Conservation (phyloP, 164 flowering plant species). For the Paratinospora sagittata region DNA sequence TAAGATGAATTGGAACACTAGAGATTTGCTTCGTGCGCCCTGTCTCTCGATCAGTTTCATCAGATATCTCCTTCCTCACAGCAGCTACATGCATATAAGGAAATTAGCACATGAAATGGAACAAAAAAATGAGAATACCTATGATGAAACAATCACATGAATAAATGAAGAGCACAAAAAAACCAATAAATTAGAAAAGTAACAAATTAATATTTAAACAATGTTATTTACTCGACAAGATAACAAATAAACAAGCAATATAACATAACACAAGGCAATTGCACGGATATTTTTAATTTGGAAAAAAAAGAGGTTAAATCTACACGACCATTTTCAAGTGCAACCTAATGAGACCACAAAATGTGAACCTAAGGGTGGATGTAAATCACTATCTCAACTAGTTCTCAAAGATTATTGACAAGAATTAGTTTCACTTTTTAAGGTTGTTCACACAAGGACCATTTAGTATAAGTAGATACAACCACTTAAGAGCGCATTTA, state of each 20-base stretch:
- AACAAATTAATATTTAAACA: too few relatives aligned
- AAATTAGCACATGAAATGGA: conserved; percentile 1
- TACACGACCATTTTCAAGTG: not conserved
- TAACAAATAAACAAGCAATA: not conserved
- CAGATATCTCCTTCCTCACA: conserved; percentile 86
- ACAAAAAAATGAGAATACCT: not conserved
- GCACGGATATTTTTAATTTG: not conserved
- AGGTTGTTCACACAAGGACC: not conserved
- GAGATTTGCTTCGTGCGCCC: conserved; percentile 76
- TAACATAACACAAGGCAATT: not conserved
- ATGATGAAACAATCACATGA: too few relatives aligned
- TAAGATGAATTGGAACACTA: conserved; percentile 85
- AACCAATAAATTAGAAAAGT: too few relatives aligned
- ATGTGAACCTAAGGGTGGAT: not conserved
- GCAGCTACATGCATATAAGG: conserved; percentile 45
- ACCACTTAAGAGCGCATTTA: too few relatives aligned
- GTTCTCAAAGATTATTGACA: not conserved
- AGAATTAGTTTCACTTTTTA: not conserved
- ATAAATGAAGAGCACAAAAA: too few relatives aligned
- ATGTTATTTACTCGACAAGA: too few relatives aligned
- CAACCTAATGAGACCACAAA: not conserved
- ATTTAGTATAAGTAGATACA: too few relatives aligned
- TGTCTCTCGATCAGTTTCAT: conserved; percentile 96
- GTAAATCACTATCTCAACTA: not conserved
- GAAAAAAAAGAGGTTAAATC: not conserved